A percentile compares a stretch with the other conserved stretches of the same genome.
Conservation (phyloP, 2,329 filamentous ascomycete genomes). For the Aspergillus sp. region DNA sequence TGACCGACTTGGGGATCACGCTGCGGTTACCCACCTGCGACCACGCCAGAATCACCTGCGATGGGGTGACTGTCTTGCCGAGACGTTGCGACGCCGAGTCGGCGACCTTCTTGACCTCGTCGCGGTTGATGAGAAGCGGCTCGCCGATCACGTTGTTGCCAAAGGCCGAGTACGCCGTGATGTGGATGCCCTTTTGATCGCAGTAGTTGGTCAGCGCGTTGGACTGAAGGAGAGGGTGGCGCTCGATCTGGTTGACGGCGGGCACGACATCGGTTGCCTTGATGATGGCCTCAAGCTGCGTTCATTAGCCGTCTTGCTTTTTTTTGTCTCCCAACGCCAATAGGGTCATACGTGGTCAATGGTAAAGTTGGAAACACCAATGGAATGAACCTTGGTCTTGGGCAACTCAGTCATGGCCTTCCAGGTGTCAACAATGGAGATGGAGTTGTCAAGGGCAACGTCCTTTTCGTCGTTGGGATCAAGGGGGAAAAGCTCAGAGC, state of each 20-base stretch:
- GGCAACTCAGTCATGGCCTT: conserved; percentile 38
- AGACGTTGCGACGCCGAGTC: conserved; percentile 43
- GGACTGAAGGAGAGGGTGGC: conserved; percentile 60
- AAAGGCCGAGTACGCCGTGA: conserved; percentile 57
- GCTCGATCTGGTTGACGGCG: conserved; percentile 61
- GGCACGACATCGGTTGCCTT: conserved; percentile 50
- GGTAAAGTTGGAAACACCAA: conserved; percentile 38
- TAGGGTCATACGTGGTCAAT: conserved; percentile 23
- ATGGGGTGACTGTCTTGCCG: conserved; percentile 25
- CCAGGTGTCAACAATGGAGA: conserved; percentile 38
- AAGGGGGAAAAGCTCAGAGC: conserved; percentile 41
- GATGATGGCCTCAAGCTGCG: conserved; percentile 47
- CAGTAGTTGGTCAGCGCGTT: conserved; percentile 50
- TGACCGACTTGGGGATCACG: conserved; percentile 38
- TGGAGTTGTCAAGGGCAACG: conserved; percentile 38
- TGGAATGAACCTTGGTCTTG: conserved; percentile 34
- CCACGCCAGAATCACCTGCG: conserved; percentile 35
- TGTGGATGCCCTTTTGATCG: conserved; percentile 49
- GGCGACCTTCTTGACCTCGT: conserved; percentile 56
- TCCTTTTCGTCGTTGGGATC: conserved; percentile 25
- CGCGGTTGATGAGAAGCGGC: conserved; percentile 56
- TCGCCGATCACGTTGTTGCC: conserved; percentile 53
- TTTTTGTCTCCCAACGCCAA: no score
- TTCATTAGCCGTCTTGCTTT: background rate
- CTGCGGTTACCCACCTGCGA: conserved; percentile 34